Base-by-base conservation (phyloP, 176 grass and related monocot species). In the Ensete ventricosum region DNA sequence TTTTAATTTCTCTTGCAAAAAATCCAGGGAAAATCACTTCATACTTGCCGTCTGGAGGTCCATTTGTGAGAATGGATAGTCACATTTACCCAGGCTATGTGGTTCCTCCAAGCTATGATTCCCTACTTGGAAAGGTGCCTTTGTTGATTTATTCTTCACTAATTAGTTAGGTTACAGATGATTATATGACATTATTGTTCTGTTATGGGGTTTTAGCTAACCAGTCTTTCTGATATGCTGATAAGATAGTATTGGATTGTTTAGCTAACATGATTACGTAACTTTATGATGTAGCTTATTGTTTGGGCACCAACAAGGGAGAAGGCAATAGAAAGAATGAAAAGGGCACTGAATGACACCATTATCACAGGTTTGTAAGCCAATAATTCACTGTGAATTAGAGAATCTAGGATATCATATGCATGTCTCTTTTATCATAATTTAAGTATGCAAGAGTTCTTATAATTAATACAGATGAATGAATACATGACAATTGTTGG, bases 61-160 rank as follows among this genome's bases (percentile, higher is more conserved):
- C 85, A 52, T 87, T 87, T 76, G 85, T 87, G 53, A 87, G 85
- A 87, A 87, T 87, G 81, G 85, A 87, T 65, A 87, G 85, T 83
- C 85, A 87, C 71, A 55, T 87, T 76, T 87, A 87, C 79, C 81
- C 85, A 53, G 85, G 81, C 66, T 87, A 87, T 58, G 80, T 87
- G 25, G 85, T 87, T 68, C 85, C 85, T 29, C 85, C 85, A 34
- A 87, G 80, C 77, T 87, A 87, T 14, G 81, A 87, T 65, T 87
- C 85, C 17, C 55, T 87, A 25, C 77, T 87, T 27, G 85, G 85
- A 80, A 87, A 87, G 81, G 85, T 87, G 26, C 76, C 4, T 55
- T 74, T 21, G 9, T 2, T 29, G 29, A 22, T 69, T 79, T 74
- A 52, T 8, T 52, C 51, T 1, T 48, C 20, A 20, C 17, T 19